Evolutionary conservation across 768 basidiomycete species (phyloP), one percentile per base, ranked within the genome.

Genomic region (Pholiota microspora): DNA sequence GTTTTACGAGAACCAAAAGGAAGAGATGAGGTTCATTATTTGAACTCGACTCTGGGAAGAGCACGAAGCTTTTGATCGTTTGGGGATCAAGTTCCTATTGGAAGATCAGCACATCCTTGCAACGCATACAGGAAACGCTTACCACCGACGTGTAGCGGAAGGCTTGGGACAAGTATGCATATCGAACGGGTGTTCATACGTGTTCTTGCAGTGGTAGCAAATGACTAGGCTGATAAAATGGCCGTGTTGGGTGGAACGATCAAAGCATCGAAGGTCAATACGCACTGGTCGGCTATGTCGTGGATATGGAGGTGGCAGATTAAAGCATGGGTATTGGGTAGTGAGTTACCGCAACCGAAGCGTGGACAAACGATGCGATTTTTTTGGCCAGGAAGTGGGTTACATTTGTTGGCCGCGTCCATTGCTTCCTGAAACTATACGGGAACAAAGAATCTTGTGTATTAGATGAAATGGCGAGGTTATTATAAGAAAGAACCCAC

Each of bases 231-330:
- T 68, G 35, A 44, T 50, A 38, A 51, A 32, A 50, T 24, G n/a
- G 45, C 31, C 35, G 49, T 32, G 38, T 16, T 25, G 46, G 15
- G 15, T 53, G 40, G 48, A 38, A 32, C 18, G 49, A 49, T 24
- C 47, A 45, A 45, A 31, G 27, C 53, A 36, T 7, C 24, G 42
- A 49, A 15, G n/a, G 34, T 52, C 25, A 9, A 53, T n/a, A 65
- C 70, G 36, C 53, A 76, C 75, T 67, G 59, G 50, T 80, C 77
- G 28, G 73, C 69, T 28, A 83, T 75, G 58, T 81, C 77, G 63
- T 83, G 83, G 45, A 83, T 79, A 58, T 84, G 80, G 18, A 83
- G 64, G 60, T 83, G 82, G 60, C 71, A 79, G 59, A 75, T 75
- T 46, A 83, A 70, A 16, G 77, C 75, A 57, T 73, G 73, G 51